phyloP scores from a whole-genome alignment of 139 green algal species.

The Edaphochlamys debaryana region DNA sequence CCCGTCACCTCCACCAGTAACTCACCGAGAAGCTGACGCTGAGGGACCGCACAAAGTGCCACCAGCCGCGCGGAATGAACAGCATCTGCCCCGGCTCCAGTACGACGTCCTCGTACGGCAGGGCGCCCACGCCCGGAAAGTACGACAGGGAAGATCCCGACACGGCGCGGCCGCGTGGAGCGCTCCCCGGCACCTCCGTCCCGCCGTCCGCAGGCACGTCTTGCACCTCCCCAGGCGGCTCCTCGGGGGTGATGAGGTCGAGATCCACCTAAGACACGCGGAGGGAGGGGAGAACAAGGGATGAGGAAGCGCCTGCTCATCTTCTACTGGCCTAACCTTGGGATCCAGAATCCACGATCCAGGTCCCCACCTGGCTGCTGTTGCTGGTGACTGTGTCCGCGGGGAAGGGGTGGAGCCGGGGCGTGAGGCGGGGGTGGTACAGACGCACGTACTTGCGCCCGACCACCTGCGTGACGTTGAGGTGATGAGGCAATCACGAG shows the following conservation, averaged over 20 bases:
- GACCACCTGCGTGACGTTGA: constrained; percentile 70
- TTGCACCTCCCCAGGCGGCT: neutral
- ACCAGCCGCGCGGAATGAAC: constrained; percentile 91
- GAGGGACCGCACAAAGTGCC: constrained; percentile 90
- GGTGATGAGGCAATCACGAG: neutral
- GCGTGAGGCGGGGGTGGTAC: constrained; percentile 69
- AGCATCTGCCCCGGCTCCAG: constrained; percentile 86
- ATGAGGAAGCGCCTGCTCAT: too few relatives aligned
- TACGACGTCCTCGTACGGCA: constrained; percentile 73
- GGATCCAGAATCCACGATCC: neutral
- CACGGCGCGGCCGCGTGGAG: neutral
- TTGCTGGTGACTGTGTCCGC: constrained; percentile 70
- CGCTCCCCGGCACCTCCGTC: neutral
- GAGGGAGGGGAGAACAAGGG: too few relatives aligned
- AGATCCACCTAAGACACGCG: neutral
- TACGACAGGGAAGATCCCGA: too few relatives aligned
- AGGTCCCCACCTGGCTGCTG: constrained; percentile 72
- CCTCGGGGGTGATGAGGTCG: neutral
- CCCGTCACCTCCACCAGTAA: constrained; percentile 92
- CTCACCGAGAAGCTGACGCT: constrained; percentile 83
- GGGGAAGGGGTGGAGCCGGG: constrained; percentile 67
- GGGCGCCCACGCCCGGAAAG: constrained; percentile 21
- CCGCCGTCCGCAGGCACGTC: neutral
- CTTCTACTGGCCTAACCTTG: neutral
- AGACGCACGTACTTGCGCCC: constrained; percentile 94